Evolutionary conservation across 495 filamentous ascomycete genomes (phyloP).

Genomic region (Aspergillus sparsus): DNA sequence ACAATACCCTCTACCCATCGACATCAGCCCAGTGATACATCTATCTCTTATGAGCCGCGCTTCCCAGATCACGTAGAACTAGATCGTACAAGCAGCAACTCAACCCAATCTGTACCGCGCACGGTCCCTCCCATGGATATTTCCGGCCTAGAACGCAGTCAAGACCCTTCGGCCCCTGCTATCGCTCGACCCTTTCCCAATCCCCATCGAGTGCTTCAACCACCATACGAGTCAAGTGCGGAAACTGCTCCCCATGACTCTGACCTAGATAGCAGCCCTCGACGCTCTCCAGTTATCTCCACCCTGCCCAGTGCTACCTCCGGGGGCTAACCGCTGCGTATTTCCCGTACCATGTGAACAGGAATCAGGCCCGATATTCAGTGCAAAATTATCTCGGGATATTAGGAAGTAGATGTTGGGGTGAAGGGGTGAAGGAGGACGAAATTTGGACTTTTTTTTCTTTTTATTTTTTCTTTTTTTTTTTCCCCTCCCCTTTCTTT

Average conservation of each 20-base stretch:
- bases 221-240: slow-evolving; percentile 12
- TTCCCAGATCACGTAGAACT: slow-evolving; percentile 1
- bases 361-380: no score
- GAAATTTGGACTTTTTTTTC: background rate
- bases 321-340: background rate
- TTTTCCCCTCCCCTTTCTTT: background rate
- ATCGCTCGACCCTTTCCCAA: background rate
- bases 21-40: slow-evolving; percentile 18
- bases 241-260: slow-evolving; percentile 17
- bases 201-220: slow-evolving; percentile 8
- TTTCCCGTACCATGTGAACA: background rate
- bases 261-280: slow-evolving; percentile 22
- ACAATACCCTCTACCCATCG: slow-evolving; percentile 6
- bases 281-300: slow-evolving; percentile 7
- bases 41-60: slow-evolving; percentile 7
- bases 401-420: background rate
- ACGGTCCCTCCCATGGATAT: background rate
- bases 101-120: slow-evolving; percentile 6
- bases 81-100: slow-evolving; percentile 5
- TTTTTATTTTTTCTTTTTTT: background rate
- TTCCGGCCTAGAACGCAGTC: slow-evolving; percentile 2
- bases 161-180: background rate
- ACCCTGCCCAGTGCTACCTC: background rate
- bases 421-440: background rate
- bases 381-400: no score